Base-by-base conservation (phyloP, 192 early-diverging fungal genomes). In the Pilaira anomala region DNA sequence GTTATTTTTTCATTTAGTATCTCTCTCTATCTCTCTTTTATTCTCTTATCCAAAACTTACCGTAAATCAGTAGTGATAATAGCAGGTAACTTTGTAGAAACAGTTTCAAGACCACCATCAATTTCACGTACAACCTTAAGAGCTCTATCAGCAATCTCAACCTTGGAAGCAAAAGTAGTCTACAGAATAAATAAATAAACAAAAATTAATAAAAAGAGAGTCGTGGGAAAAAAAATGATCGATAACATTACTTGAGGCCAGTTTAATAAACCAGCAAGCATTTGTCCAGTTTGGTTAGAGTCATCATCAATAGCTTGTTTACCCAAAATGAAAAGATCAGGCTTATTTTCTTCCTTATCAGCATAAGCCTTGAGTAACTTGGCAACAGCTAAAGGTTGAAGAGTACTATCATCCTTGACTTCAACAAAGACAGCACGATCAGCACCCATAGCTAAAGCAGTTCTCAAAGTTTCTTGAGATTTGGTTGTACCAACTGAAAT, bases 301-400 rank as follows among this genome's bases (percentile, higher is more conserved):
- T 99, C 97, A 74, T 99, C 97, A 80, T 97, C 97, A 69, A 99
- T 99, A 36, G 95, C 95, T 82, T 99, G 97, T 82, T 99, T 99
- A 53, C 97, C 97, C 54, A 99, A 78, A 55, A 99, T 91, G 16
- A 99, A 91, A 22, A 97, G 73, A 68, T 95, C 87, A 28, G 95
- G 91, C 79, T 96, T 93, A 44, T 67, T 62, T 25, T 62, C 65
- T 75, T 95, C 90, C 80, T 92, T 90, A 22, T 87, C 88, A 26
- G 88, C 82, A 29, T 93, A 77, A 54, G 92, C 93, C 83, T 86
- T 90, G 78, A 99, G 76, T 56, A 95, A 69, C 83, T 99, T 97
- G 58, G 97, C 97, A 26, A 99, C 93, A 65, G 79, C 82, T 30
- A 91, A 69, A 40, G 96, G 95, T 81, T 97, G 89, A 45, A 97